These are phyloP conservation scores for Tetraselmis striata DNA, from an alignment of 139 green algal species.

Conservation along the genomic window DNA sequence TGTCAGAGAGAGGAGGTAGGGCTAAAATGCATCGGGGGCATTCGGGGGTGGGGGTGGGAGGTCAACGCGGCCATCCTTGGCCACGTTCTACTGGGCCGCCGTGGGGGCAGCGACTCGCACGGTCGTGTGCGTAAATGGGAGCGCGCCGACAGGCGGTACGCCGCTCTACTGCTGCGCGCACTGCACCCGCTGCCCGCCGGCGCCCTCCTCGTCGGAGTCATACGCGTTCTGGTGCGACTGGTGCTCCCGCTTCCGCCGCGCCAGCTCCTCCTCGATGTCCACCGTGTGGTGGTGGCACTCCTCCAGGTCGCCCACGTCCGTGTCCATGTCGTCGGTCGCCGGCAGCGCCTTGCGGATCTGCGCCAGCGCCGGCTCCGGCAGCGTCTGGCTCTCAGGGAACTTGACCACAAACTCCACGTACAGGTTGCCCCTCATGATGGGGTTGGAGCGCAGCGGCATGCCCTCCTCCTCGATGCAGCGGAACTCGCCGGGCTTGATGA, in stretches of 20 bases:
- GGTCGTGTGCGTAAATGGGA: too few relatives aligned
- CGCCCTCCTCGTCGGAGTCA: conserved; percentile 74
- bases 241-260: conserved; percentile 20
- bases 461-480: conserved; percentile 71
- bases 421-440: conserved; percentile 89
- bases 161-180: conserved; percentile 88
- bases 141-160: too few relatives aligned
- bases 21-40: too few relatives aligned
- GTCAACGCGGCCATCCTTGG: too few relatives aligned
- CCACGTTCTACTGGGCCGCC: too few relatives aligned
- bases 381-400: neutral
- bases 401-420: conserved; percentile 79
- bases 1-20: too few relatives aligned
- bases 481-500: conserved; percentile 88
- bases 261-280: conserved; percentile 87
- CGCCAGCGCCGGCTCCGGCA: neutral
- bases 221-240: conserved; percentile 38
- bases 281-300: conserved; percentile 24
- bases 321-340: neutral
- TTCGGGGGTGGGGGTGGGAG: too few relatives aligned
- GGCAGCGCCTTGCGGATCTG: neutral
- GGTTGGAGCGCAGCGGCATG: conserved; percentile 88
- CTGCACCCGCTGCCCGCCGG: conserved; percentile 73
- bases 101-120: too few relatives aligned
- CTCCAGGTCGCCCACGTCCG: neutral